These are phyloP conservation scores for Diaporthe sp. DNA, from an alignment of 2,329 filamentous ascomycete species.

Conservation along the genomic window DNA sequence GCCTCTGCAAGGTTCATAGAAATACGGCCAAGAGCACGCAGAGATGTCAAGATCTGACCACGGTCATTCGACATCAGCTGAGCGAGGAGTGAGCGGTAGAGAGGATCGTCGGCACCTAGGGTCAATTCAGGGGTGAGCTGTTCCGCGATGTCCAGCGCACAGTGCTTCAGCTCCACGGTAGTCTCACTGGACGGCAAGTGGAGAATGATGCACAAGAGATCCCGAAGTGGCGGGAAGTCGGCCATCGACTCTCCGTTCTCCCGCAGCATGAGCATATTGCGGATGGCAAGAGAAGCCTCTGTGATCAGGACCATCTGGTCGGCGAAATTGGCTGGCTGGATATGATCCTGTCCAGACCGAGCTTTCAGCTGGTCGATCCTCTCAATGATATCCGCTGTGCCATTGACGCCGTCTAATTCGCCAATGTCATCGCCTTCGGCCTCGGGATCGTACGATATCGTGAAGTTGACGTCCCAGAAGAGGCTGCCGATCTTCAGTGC, in stretches of 20 bases:
- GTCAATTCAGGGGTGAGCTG: slow-evolving; percentile 86
- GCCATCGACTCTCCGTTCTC: slow-evolving; percentile 90
- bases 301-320: slow-evolving; percentile 82
- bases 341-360: slow-evolving; percentile 73
- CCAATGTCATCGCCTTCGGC: slow-evolving; percentile 67
- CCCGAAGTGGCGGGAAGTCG: slow-evolving; percentile 79
- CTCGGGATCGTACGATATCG: slow-evolving; percentile 74
- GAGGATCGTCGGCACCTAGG: slow-evolving; percentile 78
- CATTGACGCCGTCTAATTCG: slow-evolving; percentile 68
- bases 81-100: slow-evolving; percentile 80
- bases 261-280: slow-evolving; percentile 95
- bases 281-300: slow-evolving; percentile 87
- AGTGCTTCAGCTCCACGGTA: slow-evolving; percentile 88
- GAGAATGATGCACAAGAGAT: slow-evolving; percentile 85
- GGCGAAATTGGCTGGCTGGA: slow-evolving; percentile 79
- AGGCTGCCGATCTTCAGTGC: slow-evolving; percentile 81
- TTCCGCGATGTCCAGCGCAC: slow-evolving; percentile 91
- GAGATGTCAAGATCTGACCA: slow-evolving; percentile 82
- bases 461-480: slow-evolving; percentile 87
- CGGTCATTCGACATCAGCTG: slow-evolving; percentile 80
- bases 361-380: slow-evolving; percentile 75
- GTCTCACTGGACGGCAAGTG: slow-evolving; percentile 80
- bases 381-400: slow-evolving; percentile 79
- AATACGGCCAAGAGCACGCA: slow-evolving; percentile 87
- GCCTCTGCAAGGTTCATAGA: slow-evolving; percentile 87